phyloP scores from a whole-genome alignment of 345 rosid species.

The Melaleuca quinquenervia region DNA sequence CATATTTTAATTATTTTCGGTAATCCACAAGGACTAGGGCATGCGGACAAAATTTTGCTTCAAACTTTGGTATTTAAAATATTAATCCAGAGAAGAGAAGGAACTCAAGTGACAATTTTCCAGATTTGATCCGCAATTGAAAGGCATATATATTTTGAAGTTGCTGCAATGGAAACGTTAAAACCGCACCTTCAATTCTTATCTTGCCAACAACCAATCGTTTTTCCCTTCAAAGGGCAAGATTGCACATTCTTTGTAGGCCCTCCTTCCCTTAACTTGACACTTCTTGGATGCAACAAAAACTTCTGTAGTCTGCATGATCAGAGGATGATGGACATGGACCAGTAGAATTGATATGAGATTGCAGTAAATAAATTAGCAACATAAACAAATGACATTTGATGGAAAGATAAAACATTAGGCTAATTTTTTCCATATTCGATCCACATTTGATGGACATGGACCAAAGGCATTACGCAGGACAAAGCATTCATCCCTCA shows the following conservation, averaged over 20 bases:
- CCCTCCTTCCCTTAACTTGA: slow-evolving; percentile 33
- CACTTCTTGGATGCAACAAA: slow-evolving; percentile 77
- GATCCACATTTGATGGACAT: no score
- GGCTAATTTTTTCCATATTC: no score
- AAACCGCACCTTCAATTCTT: slow-evolving; percentile 73
- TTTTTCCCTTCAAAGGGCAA: slow-evolving; percentile 39
- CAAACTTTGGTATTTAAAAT: background rate
- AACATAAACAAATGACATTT: background rate
- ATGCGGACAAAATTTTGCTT: background rate
- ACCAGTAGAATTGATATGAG: background rate
- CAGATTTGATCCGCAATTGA: background rate
- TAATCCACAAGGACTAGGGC: background rate
- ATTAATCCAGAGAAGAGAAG: background rate
- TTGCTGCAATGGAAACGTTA: background rate
- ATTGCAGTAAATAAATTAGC: background rate
- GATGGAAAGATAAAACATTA: background rate
- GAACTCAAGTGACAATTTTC: background rate
- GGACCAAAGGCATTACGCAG: no score
- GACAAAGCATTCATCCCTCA: background rate
- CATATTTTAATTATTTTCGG: background rate
- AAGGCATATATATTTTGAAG: background rate
- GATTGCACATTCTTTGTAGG: slow-evolving; percentile 30
- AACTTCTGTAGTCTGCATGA: slow-evolving; percentile 56
- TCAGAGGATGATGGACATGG: background rate
- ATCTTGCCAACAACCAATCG: slow-evolving; percentile 64